These are phyloP conservation scores for Isatis tinctoria DNA, from an alignment of 345 rosid genomes.

Conservation along the genomic window DNA sequence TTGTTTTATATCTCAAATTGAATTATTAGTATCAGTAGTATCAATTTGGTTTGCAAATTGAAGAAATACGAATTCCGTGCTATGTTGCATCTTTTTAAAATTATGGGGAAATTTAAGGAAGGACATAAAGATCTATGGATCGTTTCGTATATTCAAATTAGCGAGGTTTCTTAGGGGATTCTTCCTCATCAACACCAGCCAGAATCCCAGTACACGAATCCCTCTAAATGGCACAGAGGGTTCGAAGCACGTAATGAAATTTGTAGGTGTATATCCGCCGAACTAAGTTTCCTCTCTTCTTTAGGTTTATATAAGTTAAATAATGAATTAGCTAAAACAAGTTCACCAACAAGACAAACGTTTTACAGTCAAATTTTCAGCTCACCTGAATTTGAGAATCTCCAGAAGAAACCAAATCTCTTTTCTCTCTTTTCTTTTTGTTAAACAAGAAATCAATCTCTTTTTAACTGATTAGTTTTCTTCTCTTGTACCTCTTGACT, in stretches of 20 bases:
- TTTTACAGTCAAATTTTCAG: slow-evolving; percentile 30
- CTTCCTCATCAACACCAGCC: background rate
- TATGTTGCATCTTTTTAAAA: no score
- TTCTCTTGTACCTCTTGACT: slow-evolving; percentile 3
- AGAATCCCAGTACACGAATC: background rate
- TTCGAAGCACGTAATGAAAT: background rate
- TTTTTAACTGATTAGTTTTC: background rate
- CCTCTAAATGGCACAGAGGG: background rate
- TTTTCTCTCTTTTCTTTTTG: background rate
- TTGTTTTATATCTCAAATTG: no score
- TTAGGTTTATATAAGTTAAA: background rate
- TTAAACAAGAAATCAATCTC: background rate
- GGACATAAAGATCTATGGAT: no score
- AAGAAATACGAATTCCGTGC: no score
- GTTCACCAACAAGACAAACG: slow-evolving; percentile 30
- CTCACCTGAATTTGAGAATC: slow-evolving; percentile 25
- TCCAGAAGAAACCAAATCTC: slow-evolving; percentile 12
- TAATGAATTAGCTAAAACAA: slow-evolving; percentile 28
- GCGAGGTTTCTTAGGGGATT: background rate
- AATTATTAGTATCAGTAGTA: no score
- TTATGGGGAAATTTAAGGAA: no score
- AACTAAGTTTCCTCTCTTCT: slow-evolving; percentile 1
- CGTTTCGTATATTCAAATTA: background rate
- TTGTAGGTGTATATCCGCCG: slow-evolving; percentile 30
- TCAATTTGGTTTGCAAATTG: no score